These are phyloP conservation scores for Quercus bicolor DNA, from an alignment of 306 rosid genomes.

Conservation along the genomic window DNA sequence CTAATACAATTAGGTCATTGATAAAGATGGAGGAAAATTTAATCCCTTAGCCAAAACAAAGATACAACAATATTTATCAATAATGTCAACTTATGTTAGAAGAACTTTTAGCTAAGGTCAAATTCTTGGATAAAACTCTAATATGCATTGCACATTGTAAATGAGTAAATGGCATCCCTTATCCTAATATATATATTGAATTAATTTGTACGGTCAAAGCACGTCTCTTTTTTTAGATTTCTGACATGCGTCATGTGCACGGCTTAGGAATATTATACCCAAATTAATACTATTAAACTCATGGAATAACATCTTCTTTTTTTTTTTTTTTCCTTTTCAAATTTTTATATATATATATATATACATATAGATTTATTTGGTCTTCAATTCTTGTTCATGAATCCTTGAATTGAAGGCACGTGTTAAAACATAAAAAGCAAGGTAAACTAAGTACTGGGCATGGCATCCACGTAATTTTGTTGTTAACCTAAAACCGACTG, in stretches of 20 bases:
- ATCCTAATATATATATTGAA: neutral
- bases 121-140: too few species aligned
- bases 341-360: too few species aligned
- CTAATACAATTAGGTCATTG: neutral
- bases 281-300: neutral
- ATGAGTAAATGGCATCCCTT: too few species aligned
- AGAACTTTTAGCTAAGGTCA: too few species aligned
- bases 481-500: neutral
- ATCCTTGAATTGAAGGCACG: neutral
- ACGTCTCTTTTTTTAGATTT: neutral
- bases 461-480: neutral
- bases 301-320: neutral
- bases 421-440: neutral
- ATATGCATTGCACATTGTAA: too few species aligned
- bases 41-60: neutral
- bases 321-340: neutral
- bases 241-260: too few species aligned
- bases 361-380: neutral
- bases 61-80: neutral
- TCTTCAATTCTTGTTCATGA: neutral
- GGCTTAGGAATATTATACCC: neutral
- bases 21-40: neutral
- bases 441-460: too few species aligned
- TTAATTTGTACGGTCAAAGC: slow-evolving; percentile 1
- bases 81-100: too few species aligned